Evolutionary conservation across 805 yeast species (phyloP).

Genomic region (Brettanomyces bruxellensis): DNA sequence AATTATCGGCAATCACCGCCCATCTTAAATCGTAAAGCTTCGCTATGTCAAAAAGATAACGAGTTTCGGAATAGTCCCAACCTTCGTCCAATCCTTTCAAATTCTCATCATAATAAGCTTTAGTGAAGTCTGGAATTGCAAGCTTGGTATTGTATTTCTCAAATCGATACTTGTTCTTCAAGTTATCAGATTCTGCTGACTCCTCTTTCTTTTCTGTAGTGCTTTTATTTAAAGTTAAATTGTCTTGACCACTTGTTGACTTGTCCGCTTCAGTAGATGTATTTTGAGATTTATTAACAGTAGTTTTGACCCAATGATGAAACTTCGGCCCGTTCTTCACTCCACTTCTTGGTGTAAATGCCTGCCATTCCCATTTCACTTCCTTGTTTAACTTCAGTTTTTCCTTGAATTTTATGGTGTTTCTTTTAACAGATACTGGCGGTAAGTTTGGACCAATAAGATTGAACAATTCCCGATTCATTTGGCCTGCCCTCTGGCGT

Average conservation of each 20-base stretch:
- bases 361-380: constrained; percentile 72
- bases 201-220: background rate
- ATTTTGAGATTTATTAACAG: background rate
- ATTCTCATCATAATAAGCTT: constrained; percentile 46
- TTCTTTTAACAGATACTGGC: constrained; percentile 49
- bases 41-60: constrained; percentile 67
- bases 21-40: constrained; percentile 52
- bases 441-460: constrained; percentile 90
- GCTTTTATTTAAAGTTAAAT: background rate
- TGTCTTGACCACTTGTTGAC: background rate
- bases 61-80: constrained; percentile 77
- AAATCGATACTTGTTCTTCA: constrained; percentile 45
- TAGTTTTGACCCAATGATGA: constrained; percentile 71
- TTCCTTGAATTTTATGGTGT: constrained; percentile 48
- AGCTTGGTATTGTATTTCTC: constrained; percentile 64
- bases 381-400: constrained; percentile 54
- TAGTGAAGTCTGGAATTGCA: constrained; percentile 61
- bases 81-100: constrained; percentile 23
- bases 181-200: background rate
- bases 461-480: constrained; percentile 84
- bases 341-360: constrained; percentile 40
- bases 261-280: background rate
- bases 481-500: constrained; percentile 42
- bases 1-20: constrained; percentile 60
- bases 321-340: constrained; percentile 38